Percentiles rank a stretch among this genome's conserved stretches.
These are phyloP conservation scores for Quercus mongolica DNA, from an alignment of 306 rosid species.

Conservation along the genomic window DNA sequence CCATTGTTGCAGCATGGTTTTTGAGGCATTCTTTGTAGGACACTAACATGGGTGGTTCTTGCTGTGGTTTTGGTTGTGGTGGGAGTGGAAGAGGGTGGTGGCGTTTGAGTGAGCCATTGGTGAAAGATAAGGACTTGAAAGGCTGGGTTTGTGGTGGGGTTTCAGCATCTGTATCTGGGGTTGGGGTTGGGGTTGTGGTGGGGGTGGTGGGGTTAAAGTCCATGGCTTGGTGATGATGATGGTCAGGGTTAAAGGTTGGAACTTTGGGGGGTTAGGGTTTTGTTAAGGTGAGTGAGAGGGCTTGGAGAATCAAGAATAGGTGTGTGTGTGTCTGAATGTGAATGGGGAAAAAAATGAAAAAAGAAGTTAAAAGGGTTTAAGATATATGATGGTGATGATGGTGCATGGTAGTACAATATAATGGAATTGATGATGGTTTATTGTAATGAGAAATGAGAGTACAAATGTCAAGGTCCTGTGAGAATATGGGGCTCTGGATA, in stretches of 20 bases:
- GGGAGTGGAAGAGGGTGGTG: constrained; percentile 18
- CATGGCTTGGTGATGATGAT: constrained; percentile 31
- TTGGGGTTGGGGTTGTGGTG: neutral
- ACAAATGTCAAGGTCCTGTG: constrained; percentile 37
- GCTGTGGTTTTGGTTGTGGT: neutral
- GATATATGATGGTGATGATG: constrained; percentile 10
- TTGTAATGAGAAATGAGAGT: constrained; percentile 33
- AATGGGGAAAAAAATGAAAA: neutral
- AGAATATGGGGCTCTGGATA: constrained; percentile 24
- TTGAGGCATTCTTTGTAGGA: constrained; percentile 79
- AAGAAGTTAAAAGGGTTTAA: constrained; percentile 18
- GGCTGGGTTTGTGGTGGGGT: constrained; percentile 40
- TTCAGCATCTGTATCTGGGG: constrained; percentile 39
- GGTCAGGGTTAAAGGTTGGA: constrained; percentile 3
- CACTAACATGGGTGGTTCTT: constrained; percentile 11
- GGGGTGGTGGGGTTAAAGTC: constrained; percentile 29
- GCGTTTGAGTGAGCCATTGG: constrained; percentile 55
- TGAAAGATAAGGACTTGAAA: constrained; percentile 39
- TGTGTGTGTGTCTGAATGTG: neutral
- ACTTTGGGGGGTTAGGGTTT: constrained; percentile 40
- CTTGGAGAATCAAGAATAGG: neutral
- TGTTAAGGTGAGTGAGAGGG: neutral
- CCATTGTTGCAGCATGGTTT: constrained; percentile 81
- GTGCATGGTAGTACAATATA: constrained; percentile 1
- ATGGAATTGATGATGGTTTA: constrained; percentile 34